Percentiles rank a stretch among this genome's conserved stretches.
Evolutionary conservation across 208 protist species (phyloP).

Genomic region (Polymyxa betae): DNA sequence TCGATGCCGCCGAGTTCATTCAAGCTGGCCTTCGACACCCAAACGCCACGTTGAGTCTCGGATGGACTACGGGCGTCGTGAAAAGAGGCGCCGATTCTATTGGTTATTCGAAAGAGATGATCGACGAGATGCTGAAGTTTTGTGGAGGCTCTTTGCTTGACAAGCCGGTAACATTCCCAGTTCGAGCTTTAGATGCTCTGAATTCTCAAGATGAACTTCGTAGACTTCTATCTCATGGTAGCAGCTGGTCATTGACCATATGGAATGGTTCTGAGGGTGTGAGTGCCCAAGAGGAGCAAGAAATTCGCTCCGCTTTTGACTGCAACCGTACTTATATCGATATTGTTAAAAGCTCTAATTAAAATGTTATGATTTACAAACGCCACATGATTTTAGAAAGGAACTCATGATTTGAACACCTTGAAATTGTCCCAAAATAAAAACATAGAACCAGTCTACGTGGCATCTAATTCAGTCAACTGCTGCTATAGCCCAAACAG

Average conservation of each 20-base stretch:
- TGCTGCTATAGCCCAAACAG: too few species aligned
- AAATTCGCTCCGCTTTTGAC: neutral
- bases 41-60: neutral
- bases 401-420: too few species aligned
- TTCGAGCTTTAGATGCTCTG: neutral
- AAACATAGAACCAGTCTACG: too few species aligned
- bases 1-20: neutral
- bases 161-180: neutral
- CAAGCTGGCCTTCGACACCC: neutral
- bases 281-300: neutral
- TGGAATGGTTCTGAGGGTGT: neutral
- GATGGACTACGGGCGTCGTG: neutral
- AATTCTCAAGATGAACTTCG: neutral
- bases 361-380: too few species aligned
- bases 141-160: neutral
- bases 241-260: neutral
- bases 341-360: too few species aligned
- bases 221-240: neutral
- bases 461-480: too few species aligned
- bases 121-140: neutral
- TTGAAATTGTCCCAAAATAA: too few species aligned
- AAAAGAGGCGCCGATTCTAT: neutral
- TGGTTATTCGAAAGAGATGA: neutral
- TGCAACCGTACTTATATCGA: neutral
- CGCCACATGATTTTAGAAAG: too few species aligned